Conservation (phyloP, 1,139 yeast species). For the Blastobotrys illinoisensis region DNA sequence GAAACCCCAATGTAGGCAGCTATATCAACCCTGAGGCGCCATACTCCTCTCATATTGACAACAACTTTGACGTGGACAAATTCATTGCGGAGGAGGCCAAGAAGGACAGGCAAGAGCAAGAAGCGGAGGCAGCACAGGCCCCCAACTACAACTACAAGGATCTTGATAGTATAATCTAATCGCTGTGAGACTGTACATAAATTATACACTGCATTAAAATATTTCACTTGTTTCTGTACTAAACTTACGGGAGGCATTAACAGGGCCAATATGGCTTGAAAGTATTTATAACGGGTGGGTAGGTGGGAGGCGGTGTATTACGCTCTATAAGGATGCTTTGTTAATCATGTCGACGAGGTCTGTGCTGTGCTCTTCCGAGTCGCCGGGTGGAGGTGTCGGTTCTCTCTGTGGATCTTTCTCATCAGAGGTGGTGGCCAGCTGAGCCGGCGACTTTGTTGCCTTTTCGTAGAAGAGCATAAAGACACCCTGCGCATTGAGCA, state of each 20-base stretch:
- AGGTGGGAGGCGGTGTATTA: background rate
- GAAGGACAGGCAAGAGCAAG: slow-evolving; percentile 3
- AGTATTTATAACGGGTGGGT: too few species aligned
- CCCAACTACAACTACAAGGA: background rate
- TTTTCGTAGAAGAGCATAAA: slow-evolving; percentile 85
- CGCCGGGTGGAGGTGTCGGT: background rate
- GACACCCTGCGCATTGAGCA: slow-evolving; percentile 75
- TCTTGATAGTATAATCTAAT: background rate
- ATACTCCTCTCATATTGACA: slow-evolving; percentile 15
- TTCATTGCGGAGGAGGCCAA: slow-evolving; percentile 17
- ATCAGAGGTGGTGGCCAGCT: background rate
- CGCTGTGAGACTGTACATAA: background rate
- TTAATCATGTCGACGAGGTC: background rate
- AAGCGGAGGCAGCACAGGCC: background rate
- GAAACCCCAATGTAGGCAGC: background rate
- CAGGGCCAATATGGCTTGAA: too few species aligned
- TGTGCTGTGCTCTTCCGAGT: background rate
- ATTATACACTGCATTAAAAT: too few species aligned
- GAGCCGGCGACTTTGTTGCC: background rate
- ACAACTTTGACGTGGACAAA: slow-evolving; percentile 18
- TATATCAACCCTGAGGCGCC: slow-evolving; percentile 11
- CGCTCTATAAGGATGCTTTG: background rate
- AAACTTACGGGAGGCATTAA: too few species aligned
- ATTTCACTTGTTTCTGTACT: too few species aligned
- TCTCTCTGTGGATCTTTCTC: background rate